These are phyloP conservation scores for Dendrobium catenatum DNA, from an alignment of 106 monocot genomes.

Conservation along the genomic window DNA sequence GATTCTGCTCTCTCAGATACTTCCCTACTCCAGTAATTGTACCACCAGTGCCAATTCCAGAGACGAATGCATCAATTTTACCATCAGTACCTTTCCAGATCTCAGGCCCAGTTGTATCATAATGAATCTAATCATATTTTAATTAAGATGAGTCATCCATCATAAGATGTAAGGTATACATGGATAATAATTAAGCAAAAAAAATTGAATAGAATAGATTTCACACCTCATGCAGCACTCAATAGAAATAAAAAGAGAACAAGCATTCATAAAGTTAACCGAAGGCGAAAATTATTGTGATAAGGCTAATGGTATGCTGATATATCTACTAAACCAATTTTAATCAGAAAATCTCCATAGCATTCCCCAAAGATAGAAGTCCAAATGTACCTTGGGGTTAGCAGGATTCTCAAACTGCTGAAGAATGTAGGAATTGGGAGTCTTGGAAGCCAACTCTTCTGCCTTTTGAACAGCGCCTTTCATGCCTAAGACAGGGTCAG, in stretches of 20 bases:
- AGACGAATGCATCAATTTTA: slow-evolving; percentile 44
- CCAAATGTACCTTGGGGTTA: slow-evolving; percentile 41
- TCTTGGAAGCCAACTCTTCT: slow-evolving; percentile 49
- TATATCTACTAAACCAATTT: neutral
- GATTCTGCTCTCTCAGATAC: slow-evolving; percentile 66
- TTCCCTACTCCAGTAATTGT: slow-evolving; percentile 59
- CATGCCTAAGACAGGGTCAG: slow-evolving; percentile 42
- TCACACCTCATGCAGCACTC: neutral
- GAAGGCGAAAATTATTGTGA: neutral
- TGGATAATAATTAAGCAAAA: neutral
- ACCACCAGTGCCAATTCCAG: slow-evolving; percentile 42
- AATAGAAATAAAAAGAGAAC: neutral
- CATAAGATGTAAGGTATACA: neutral
- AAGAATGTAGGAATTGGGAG: slow-evolving; percentile 46
- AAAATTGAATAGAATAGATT: neutral
- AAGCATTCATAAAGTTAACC: neutral
- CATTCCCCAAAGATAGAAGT: neutral
- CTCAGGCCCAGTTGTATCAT: slow-evolving; percentile 67
- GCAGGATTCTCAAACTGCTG: slow-evolving; percentile 66
- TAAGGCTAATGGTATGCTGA: neutral
- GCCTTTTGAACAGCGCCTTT: slow-evolving; percentile 55
- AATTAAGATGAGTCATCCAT: neutral
- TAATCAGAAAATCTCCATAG: neutral
- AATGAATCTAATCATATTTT: slow-evolving; percentile 36
- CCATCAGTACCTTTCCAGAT: slow-evolving; percentile 53